phyloP scores from a whole-genome alignment of 2,329 filamentous ascomycete genomes.

The Diaporthe sp. region DNA sequence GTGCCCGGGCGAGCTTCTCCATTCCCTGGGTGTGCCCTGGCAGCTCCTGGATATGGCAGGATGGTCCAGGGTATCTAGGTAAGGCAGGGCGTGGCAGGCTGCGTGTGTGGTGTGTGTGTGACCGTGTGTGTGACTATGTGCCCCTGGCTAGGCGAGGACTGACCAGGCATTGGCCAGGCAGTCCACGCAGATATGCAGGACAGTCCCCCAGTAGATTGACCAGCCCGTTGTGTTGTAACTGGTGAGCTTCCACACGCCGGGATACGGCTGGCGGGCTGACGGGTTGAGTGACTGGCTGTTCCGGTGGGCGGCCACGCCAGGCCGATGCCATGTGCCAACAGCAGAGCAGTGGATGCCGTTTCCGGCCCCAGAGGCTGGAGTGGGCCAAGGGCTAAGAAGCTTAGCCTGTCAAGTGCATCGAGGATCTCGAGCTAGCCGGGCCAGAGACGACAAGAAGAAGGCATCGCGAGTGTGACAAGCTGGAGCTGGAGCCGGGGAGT shows the following conservation, averaged over 20 bases:
- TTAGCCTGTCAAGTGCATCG: conserved; percentile 13
- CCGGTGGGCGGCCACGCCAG: not conserved
- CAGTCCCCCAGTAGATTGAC: not conserved
- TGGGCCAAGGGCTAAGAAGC: conserved; percentile 11
- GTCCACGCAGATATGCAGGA: not conserved
- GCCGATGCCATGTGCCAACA: conserved; percentile 18
- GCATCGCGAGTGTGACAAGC: not conserved
- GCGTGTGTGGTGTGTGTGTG: too few relatives aligned
- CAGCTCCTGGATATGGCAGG: too few relatives aligned
- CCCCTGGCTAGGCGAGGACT: conserved; percentile 15
- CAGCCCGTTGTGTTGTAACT: too few relatives aligned
- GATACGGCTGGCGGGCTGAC: not conserved
- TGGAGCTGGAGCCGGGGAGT: conserved; percentile 9
- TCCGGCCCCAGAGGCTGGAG: not conserved
- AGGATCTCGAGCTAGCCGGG: not conserved
- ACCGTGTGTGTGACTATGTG: not conserved
- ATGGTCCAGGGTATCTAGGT: not conserved
- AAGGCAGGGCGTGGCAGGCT: conserved; percentile 1
- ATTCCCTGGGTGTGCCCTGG: not conserved
- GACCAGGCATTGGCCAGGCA: conserved; percentile 5
- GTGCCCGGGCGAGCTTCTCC: not conserved
- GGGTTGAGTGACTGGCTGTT: not conserved
- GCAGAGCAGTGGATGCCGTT: not conserved
- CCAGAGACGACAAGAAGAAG: not conserved
- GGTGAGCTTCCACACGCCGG: not conserved